These are phyloP conservation scores for Fusarium subglutinans DNA, from an alignment of 2,329 filamentous ascomycete species.

Conservation along the genomic window DNA sequence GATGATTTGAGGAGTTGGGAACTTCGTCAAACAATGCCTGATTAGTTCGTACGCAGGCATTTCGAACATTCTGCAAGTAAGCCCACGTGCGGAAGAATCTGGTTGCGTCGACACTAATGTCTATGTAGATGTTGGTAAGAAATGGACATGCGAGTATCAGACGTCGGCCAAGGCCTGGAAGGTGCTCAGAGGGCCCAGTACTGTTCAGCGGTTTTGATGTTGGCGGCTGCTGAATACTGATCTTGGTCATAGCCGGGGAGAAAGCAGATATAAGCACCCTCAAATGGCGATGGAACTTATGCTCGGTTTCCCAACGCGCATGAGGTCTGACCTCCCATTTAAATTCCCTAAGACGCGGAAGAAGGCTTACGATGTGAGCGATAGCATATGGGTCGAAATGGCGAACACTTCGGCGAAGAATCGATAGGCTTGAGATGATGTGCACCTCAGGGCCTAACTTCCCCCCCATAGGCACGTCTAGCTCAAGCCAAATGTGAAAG, in stretches of 20 bases:
- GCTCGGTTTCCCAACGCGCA: background rate
- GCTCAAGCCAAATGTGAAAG: background rate
- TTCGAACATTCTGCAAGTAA: background rate
- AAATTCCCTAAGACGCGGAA: background rate
- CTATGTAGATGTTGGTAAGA: background rate
- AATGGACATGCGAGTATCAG: background rate
- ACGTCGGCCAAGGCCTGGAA: background rate
- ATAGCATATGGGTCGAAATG: background rate
- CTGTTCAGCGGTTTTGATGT: background rate
- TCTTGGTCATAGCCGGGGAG: background rate
- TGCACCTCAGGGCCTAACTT: background rate
- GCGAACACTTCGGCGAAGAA: background rate
- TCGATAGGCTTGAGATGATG: background rate
- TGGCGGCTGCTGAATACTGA: background rate
- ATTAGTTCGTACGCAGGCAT: background rate
- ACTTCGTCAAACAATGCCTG: background rate
- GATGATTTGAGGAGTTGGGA: background rate
- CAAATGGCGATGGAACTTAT: background rate
- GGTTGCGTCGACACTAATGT: background rate
- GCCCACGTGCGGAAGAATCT: background rate
- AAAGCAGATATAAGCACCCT: background rate
- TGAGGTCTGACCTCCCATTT: background rate
- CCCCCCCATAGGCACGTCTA: background rate
- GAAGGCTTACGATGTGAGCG: background rate
- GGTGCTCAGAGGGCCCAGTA: rapidly evolving